phyloP scores from a whole-genome alignment of 106 monocot species.

The Dendrobium officinale region DNA sequence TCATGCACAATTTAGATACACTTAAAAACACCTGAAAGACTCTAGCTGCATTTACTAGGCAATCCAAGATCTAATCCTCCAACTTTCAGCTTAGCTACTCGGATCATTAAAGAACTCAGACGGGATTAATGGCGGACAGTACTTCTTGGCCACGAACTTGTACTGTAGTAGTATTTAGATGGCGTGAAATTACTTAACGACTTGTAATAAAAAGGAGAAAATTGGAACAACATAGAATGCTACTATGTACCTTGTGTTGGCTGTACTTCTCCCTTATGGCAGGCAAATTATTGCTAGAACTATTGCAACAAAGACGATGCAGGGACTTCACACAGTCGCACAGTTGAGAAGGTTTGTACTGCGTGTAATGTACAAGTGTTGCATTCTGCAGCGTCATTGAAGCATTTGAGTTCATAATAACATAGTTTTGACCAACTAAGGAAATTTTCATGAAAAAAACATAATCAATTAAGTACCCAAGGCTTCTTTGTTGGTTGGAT shows the following conservation, averaged over 20 bases:
- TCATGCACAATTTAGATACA: neutral
- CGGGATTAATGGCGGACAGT: constrained; percentile 67
- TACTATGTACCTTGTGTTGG: constrained; percentile 76
- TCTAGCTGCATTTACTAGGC: neutral
- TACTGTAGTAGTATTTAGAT: constrained; percentile 33
- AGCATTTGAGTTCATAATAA: neutral
- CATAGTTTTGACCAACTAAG: neutral
- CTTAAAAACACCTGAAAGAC: neutral
- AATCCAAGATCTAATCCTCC: neutral
- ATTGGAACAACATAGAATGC: neutral
- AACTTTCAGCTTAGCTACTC: constrained; percentile 12
- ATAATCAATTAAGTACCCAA: constrained; percentile 46
- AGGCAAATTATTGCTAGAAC: constrained; percentile 54
- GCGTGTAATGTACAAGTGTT: constrained; percentile 64
- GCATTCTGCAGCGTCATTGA: constrained; percentile 44
- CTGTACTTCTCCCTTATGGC: constrained; percentile 92
- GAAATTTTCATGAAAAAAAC: neutral
- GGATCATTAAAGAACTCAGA: constrained; percentile 52
- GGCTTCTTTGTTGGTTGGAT: constrained; percentile 57
- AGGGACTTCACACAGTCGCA: constrained; percentile 65
- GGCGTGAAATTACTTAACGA: neutral
- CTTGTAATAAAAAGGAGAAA: neutral
- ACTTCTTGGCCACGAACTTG: constrained; percentile 89
- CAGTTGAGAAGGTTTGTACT: constrained; percentile 65
- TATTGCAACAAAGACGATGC: constrained; percentile 53